Base-by-base conservation (phyloP, 306 rosid genomes). In the Fragaria nilgerrensis region DNA sequence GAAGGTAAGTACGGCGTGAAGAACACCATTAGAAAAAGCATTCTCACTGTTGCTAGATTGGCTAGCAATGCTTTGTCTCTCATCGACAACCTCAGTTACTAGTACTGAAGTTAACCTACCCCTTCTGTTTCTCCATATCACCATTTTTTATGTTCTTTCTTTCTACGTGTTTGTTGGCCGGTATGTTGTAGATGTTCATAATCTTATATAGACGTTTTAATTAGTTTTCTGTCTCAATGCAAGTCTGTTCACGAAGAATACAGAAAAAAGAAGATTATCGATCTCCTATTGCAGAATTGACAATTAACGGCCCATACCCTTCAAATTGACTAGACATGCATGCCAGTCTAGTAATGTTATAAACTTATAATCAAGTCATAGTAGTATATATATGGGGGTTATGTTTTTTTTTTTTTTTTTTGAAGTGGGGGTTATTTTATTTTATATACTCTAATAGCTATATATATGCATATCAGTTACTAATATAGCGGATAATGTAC, bases 11-110 rank as follows among this genome's bases (percentile, higher is more conserved):
- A 5, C 70, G 20, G 16, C 16, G 76, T 68, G 71, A 58, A 59
- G 73, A 47, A 15, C 63, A 59, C 74, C 44, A 70, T 84, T 47
- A 64, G 27, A 7, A 58, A 34, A 32, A 45, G 39, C 34, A 36
- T 78, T 70, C n/a, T 52, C n/a, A 17, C 1, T 15, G 85, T 22
- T 50, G 64, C 69, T 16, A 76, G 50, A 56, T 50, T 61, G 7
- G 77, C 78, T n/a, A 84, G 87, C 70, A 78, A 77, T 55, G 74
- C 80, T 44, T 41, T 84, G 70, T 73, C 80, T 70, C 58, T 84
- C 50, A 17, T 81, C 17, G 11, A 20, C 41, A 37, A 1, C 29
- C 27, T 65, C 39, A 37, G 2, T 17, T 58, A 61, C 66, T 52
- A 74, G 44, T 16, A 15, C 68, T 23, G 22, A 44, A 59, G 65